These are phyloP conservation scores for Candolleomyces eurysporus DNA, from an alignment of 768 basidiomycete genomes.

Conservation along the genomic window DNA sequence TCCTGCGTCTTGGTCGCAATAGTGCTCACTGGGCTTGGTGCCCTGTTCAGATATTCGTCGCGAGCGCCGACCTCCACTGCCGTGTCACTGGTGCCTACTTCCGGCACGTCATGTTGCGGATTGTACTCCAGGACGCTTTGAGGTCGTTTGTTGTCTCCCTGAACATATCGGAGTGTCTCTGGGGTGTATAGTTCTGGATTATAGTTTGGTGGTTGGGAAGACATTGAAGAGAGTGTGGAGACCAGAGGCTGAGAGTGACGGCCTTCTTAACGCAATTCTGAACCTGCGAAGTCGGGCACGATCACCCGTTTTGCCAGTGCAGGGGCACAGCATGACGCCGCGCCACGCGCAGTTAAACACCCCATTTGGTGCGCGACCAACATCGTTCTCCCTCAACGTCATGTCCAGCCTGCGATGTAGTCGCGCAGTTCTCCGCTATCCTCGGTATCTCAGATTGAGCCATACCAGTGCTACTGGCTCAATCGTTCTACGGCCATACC, in stretches of 20 bases:
- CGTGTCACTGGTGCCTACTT: neutral
- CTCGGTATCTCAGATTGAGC: neutral
- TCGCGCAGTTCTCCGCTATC: neutral
- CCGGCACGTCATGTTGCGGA: neutral
- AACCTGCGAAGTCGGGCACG: too few relatives aligned
- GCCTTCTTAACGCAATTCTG: too few relatives aligned
- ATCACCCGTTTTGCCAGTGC: neutral
- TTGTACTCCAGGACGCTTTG: neutral
- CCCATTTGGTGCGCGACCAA: too few relatives aligned
- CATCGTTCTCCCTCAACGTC: neutral
- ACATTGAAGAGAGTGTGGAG: neutral
- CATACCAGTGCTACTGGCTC: slow-evolving; percentile 12
- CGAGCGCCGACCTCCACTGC: neutral
- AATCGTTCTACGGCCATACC: slow-evolving; percentile 77
- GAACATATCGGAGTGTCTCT: neutral
- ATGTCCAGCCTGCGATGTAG: slow-evolving; percentile 7
- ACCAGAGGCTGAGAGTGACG: neutral
- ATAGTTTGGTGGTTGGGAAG: slow-evolving; percentile 3
- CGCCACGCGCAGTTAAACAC: too few relatives aligned
- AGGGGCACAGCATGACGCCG: too few relatives aligned
- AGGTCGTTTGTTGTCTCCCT: neutral
- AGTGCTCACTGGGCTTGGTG: neutral
- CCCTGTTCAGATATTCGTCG: neutral
- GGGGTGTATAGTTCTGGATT: neutral
- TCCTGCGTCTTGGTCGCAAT: neutral